Conservation (phyloP, 2,329 filamentous ascomycete genomes). For the Tolypocladium cylindrosporum region DNA sequence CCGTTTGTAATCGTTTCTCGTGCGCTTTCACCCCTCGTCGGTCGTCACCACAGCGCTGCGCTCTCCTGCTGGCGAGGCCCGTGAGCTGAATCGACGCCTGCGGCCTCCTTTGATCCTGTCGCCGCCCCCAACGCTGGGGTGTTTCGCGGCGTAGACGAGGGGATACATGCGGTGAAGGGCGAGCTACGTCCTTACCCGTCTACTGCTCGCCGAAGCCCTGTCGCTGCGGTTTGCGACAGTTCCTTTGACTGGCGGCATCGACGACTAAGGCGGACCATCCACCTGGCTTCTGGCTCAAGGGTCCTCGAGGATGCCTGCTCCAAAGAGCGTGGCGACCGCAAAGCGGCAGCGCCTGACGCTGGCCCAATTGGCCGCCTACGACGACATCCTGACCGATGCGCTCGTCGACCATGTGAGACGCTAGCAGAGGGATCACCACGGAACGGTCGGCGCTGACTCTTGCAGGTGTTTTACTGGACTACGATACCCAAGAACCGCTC, state of each 20-base stretch:
- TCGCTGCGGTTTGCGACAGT: not conserved
- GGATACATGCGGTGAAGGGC: not conserved
- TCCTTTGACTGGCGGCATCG: not conserved
- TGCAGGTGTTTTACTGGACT: slow-evolving; percentile 90
- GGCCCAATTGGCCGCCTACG: slow-evolving; percentile 81
- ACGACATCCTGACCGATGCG: slow-evolving; percentile 91
- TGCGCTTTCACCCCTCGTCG: not conserved
- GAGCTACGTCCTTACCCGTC: not conserved
- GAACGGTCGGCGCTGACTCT: slow-evolving; percentile 4
- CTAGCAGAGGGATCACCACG: not conserved
- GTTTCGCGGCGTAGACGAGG: not conserved
- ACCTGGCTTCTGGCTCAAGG: no score
- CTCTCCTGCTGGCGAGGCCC: not conserved
- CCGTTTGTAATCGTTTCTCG: not conserved
- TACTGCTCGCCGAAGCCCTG: not conserved
- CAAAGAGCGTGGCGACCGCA: slow-evolving; percentile 20
- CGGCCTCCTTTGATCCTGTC: not conserved
- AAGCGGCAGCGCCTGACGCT: slow-evolving; percentile 72
- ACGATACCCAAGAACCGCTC: slow-evolving; percentile 88
- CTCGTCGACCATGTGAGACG: slow-evolving; percentile 82
- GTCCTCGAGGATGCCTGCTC: slow-evolving; percentile 22
- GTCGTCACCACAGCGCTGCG: not conserved
- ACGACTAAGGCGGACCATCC: no score
- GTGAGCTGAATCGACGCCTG: not conserved
- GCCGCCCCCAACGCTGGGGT: not conserved